Base-by-base conservation (phyloP, 129 eudicot genomes). In the Lactuca sativa region DNA sequence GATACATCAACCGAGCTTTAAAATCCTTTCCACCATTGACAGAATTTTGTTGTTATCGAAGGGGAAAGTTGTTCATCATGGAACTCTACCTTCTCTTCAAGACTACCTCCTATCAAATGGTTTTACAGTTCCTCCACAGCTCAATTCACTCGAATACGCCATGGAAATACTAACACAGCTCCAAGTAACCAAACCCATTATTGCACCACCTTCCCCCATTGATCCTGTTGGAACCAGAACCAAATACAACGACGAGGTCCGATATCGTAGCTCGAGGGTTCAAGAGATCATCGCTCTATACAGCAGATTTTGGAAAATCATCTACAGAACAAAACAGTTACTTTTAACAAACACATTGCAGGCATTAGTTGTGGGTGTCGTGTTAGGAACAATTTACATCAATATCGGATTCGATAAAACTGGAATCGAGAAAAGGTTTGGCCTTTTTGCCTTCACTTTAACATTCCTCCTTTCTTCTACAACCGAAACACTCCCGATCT, bases 401-500 rank as follows among this genome's bases (percentile, higher is more conserved):
- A 84, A 95, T 9, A 87, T 90, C 43, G 93, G 99, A 17, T 85
- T 62, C 70, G 90, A 81, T 61, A 90, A 85, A 60, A 59, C 88
- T 0, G 93, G 99, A 16, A 80, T 90, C 14, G 96, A 85, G 82
- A 95, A 90, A 65, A 59, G 99, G 64, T 74, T 90, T 4, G 99
- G 99, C 6, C 74, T 95, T 2, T 95, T 95, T 25, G 99, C 99
- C 0, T 95, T 95, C 86, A 95, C 99, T 1, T 85, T 95, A 53
- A 95, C 99, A 0, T 95, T 95, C 62, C 93, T 95, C 5, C 85
- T 95, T 3, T 95, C 99, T 6, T 95, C 99, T 49, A 95, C 99
- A 21, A 95, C 99, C 0, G 99, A 95, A 80, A 85, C 93, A 15
- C 81, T 95, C 0, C 99, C 99, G 0, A 90, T 95, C 16, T 95